These are phyloP conservation scores for Russula virescens DNA, from an alignment of 768 basidiomycete genomes.

Conservation along the genomic window DNA sequence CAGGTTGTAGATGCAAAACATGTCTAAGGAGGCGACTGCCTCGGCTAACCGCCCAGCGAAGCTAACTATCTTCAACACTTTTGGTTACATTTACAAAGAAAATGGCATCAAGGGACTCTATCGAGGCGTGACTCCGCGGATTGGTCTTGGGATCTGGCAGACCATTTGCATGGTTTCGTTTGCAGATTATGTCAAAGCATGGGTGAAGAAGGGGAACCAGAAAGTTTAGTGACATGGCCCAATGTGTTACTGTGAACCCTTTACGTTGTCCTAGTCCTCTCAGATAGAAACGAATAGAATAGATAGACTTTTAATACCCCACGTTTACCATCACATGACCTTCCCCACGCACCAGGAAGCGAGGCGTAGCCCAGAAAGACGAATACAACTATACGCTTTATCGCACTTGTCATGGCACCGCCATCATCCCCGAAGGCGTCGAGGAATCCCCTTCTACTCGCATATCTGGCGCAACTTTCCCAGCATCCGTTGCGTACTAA, in stretches of 20 bases:
- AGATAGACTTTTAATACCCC: constrained; percentile 5
- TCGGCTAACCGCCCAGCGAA: constrained; percentile 83
- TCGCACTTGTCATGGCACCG: constrained; percentile 22
- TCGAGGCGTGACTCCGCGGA: constrained; percentile 94
- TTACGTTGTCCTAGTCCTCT: not conserved
- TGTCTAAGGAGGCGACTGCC: constrained; percentile 68
- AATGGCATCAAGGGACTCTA: constrained; percentile 96
- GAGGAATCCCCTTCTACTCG: constrained; percentile 50
- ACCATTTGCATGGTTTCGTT: constrained; percentile 99
- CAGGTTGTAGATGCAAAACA: constrained; percentile 86
- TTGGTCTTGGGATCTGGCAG: constrained; percentile 95
- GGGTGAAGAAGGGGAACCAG: constrained; percentile 47
- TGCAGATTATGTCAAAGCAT: constrained; percentile 90
- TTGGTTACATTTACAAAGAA: constrained; percentile 92
- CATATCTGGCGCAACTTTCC: constrained; percentile 64
- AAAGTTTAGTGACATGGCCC: constrained; percentile 1
- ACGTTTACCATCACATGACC: not conserved
- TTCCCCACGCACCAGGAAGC: too few species aligned
- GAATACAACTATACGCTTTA: not conserved
- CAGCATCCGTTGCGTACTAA: constrained; percentile 75
- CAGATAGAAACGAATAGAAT: constrained; percentile 8
- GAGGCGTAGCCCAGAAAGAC: not conserved
- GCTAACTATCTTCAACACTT: constrained; percentile 85
- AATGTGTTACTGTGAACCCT: too few species aligned
- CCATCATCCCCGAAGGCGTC: constrained; percentile 22